Conservation (phyloP, 495 filamentous ascomycete genomes). For the Oidiodendron maius region DNA sequence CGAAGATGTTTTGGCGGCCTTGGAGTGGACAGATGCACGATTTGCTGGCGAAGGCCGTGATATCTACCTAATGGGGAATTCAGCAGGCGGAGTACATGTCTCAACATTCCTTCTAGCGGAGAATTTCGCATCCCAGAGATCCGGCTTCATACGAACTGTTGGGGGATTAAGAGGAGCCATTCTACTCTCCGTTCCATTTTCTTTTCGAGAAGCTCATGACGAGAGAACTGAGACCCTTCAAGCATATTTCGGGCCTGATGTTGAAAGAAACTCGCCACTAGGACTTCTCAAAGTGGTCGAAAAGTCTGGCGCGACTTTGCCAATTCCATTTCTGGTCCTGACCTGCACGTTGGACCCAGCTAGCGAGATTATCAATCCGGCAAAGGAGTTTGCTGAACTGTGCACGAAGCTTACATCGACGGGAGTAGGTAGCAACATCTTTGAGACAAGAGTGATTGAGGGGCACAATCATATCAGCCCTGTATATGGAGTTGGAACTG, state of each 20-base stretch:
- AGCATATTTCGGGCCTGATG: slow-evolving; percentile 26
- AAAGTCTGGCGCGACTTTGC: slow-evolving; percentile 19
- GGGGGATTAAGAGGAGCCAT: slow-evolving; percentile 26
- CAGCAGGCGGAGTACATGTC: slow-evolving; percentile 35
- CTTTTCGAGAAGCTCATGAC: slow-evolving; percentile 21
- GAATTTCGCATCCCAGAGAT: slow-evolving; percentile 23
- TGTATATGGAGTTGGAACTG: too few relatives aligned
- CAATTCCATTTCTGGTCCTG: slow-evolving; percentile 16
- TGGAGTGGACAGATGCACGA: slow-evolving; percentile 28
- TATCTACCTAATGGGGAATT: slow-evolving; percentile 36
- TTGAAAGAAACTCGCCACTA: slow-evolving; percentile 22
- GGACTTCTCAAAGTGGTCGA: slow-evolving; percentile 26
- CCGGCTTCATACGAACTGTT: slow-evolving; percentile 13
- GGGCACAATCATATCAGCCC: slow-evolving; percentile 42
- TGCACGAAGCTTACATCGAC: slow-evolving; percentile 28
- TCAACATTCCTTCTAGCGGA: slow-evolving; percentile 30
- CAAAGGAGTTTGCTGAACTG: slow-evolving; percentile 17
- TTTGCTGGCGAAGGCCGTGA: slow-evolving; percentile 25
- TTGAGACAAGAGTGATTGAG: slow-evolving; percentile 23
- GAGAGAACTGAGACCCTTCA: slow-evolving; percentile 20
- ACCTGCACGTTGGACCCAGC: slow-evolving; percentile 34
- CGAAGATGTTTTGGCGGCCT: slow-evolving; percentile 29
- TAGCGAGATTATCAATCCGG: slow-evolving; percentile 27
- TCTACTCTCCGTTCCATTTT: slow-evolving; percentile 32
- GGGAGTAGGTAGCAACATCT: too few relatives aligned